Percentiles rank a stretch among this genome's conserved stretches.
Conservation (phyloP, 805 yeast species). For the Schizosaccharomyces osmophilus region DNA sequence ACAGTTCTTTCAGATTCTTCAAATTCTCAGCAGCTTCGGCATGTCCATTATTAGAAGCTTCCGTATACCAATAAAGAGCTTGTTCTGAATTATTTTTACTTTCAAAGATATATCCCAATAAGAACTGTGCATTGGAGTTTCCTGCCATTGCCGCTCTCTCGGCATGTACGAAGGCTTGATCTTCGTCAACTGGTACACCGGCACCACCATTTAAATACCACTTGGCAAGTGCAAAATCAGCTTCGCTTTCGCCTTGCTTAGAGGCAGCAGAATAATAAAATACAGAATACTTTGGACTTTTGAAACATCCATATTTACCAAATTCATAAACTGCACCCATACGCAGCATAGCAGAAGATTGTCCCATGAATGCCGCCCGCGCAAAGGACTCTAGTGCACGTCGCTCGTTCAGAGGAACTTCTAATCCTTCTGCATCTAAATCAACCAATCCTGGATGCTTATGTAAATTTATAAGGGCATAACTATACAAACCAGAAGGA, state of each 20-base stretch:
- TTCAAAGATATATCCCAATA: slow-evolving; percentile 42
- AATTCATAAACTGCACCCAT: slow-evolving; percentile 8
- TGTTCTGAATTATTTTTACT: slow-evolving; percentile 33
- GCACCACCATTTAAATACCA: slow-evolving; percentile 48
- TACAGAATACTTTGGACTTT: slow-evolving; percentile 8
- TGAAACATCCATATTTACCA: slow-evolving; percentile 5
- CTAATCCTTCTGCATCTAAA: not conserved
- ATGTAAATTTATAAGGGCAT: slow-evolving; percentile 16
- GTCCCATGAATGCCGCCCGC: slow-evolving; percentile 16
- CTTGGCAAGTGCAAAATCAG: slow-evolving; percentile 15
- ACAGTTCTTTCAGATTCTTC: slow-evolving; percentile 6
- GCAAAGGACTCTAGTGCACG: slow-evolving; percentile 9
- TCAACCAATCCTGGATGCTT: slow-evolving; percentile 10
- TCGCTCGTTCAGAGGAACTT: slow-evolving; percentile 1
- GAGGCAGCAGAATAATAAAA: slow-evolving; percentile 9
- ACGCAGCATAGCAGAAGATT: slow-evolving; percentile 9
- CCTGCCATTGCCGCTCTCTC: slow-evolving; percentile 36
- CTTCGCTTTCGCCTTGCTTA: slow-evolving; percentile 15
- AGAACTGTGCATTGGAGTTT: slow-evolving; percentile 38
- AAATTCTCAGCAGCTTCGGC: slow-evolving; percentile 5
- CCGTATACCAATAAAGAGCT: slow-evolving; percentile 15
- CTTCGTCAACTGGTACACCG: slow-evolving; percentile 28
- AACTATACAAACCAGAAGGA: slow-evolving; percentile 17
- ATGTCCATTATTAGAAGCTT: slow-evolving; percentile 29
- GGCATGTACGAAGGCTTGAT: slow-evolving; percentile 47